These are phyloP conservation scores for Allium fistulosum DNA, from an alignment of 106 monocot genomes.

Conservation along the genomic window DNA sequence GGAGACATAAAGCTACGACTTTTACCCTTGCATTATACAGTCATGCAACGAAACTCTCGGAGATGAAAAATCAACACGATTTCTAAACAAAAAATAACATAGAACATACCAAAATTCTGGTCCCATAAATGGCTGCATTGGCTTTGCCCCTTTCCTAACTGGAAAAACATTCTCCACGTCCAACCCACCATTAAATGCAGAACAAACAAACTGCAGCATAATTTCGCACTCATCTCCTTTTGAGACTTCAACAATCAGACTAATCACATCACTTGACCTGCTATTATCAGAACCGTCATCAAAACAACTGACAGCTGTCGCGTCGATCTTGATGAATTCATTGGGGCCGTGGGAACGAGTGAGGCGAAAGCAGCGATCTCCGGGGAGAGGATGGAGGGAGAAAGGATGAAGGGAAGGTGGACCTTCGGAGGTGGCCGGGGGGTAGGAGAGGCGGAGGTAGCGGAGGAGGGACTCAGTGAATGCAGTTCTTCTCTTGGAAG, in stretches of 20 bases:
- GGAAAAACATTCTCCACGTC: constrained; percentile 61
- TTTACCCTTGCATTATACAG: too few relatives aligned
- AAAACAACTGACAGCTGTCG: constrained; percentile 59
- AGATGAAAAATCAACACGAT: neutral
- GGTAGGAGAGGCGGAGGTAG: constrained; percentile 23
- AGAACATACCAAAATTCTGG: constrained; percentile 39
- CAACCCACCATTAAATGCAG: constrained; percentile 59
- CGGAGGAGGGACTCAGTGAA: constrained; percentile 74
- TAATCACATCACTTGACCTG: constrained; percentile 40
- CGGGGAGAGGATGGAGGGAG: constrained; percentile 34
- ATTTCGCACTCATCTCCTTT: constrained; percentile 18
- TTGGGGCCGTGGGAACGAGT: constrained; percentile 6
- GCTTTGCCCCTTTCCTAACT: constrained; percentile 6
- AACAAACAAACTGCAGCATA: constrained; percentile 61
- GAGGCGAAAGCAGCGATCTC: constrained; percentile 66
- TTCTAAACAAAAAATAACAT: neutral
- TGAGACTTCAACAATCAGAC: constrained; percentile 44
- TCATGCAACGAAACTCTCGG: too few relatives aligned
- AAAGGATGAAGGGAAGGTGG: constrained; percentile 6
- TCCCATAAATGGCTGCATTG: constrained; percentile 31
- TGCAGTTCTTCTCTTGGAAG: constrained; percentile 55
- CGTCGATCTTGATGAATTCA: constrained; percentile 66
- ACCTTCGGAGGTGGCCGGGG: neutral
- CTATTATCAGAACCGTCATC: constrained; percentile 5
- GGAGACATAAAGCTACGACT: too few relatives aligned